These are phyloP conservation scores for Staphylotrichum longicolle DNA, from an alignment of 495 filamentous ascomycete species.

Conservation along the genomic window DNA sequence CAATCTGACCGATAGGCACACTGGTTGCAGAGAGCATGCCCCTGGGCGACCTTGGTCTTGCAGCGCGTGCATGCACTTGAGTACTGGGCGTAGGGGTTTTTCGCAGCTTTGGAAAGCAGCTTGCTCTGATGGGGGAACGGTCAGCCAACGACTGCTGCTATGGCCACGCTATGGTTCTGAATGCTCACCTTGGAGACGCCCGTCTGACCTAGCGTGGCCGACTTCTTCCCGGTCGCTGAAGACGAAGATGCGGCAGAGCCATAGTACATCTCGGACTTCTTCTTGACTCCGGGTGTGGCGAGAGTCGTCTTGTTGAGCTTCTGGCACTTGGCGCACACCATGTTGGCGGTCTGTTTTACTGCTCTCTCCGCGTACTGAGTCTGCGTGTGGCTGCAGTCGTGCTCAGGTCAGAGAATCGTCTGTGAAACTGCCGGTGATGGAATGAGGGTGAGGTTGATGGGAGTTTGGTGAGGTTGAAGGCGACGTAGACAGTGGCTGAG, in stretches of 20 bases:
- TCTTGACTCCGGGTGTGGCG: conserved; percentile 67
- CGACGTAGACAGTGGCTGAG: no score
- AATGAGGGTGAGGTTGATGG: no score
- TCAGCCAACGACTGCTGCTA: conserved; percentile 27
- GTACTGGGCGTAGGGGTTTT: conserved; percentile 70
- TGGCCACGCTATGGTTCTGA: neutral
- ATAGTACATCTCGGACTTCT: conserved; percentile 70
- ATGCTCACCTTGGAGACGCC: conserved; percentile 53
- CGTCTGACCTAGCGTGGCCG: conserved; percentile 55
- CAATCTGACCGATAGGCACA: conserved; percentile 67
- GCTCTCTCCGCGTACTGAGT: no score
- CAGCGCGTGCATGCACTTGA: conserved; percentile 57
- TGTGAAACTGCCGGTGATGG: no score
- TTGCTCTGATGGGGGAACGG: conserved; percentile 53
- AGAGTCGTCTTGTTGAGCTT: conserved; percentile 63
- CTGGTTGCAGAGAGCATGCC: conserved; percentile 60
- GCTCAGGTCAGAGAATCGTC: no score
- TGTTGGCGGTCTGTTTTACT: conserved; percentile 30
- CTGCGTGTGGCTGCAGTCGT: no score
- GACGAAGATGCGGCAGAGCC: conserved; percentile 56
- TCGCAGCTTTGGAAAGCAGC: conserved; percentile 63
- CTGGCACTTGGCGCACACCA: conserved; percentile 70
- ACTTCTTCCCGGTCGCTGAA: conserved; percentile 38
- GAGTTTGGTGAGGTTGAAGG: no score
- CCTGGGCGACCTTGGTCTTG: conserved; percentile 64